Conservation (phyloP, 495 filamentous ascomycete genomes). For the Trichoderma asperelloides region DNA sequence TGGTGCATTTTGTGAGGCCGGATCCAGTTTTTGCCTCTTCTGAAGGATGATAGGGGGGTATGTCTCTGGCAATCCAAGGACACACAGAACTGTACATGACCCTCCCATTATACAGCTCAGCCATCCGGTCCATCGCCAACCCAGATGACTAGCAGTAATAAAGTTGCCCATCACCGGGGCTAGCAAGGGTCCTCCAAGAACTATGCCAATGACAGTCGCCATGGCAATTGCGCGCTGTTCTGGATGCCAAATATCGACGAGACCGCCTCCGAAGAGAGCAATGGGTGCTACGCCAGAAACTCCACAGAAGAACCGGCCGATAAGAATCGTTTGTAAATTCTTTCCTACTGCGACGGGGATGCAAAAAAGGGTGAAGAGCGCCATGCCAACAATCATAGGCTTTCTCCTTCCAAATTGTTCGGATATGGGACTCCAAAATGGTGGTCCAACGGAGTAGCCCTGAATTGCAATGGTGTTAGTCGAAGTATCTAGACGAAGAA, state of each 20-base stretch:
- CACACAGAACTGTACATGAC: slow-evolving; percentile 16
- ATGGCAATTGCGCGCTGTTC: slow-evolving; percentile 54
- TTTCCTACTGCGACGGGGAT: slow-evolving; percentile 53
- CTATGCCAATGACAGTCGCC: slow-evolving; percentile 41
- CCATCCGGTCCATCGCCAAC: slow-evolving; percentile 59
- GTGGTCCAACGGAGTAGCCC: slow-evolving; percentile 33
- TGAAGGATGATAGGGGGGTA: slow-evolving; percentile 46
- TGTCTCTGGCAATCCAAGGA: slow-evolving; percentile 45
- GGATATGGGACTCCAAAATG: slow-evolving; percentile 47
- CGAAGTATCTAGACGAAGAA: background rate
- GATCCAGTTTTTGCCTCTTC: slow-evolving; percentile 36
- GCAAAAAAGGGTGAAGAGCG: slow-evolving; percentile 50
- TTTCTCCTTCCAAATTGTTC: slow-evolving; percentile 49
- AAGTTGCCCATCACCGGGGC: slow-evolving; percentile 47
- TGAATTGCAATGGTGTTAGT: slow-evolving; percentile 7
- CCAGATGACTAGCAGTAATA: slow-evolving; percentile 25
- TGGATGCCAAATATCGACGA: slow-evolving; percentile 54
- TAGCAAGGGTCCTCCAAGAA: slow-evolving; percentile 49
- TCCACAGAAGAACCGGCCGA: slow-evolving; percentile 54
- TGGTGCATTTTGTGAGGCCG: background rate
- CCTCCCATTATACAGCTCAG: slow-evolving; percentile 38
- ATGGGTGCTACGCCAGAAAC: slow-evolving; percentile 56
- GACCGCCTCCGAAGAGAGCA: slow-evolving; percentile 49
- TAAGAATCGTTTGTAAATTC: slow-evolving; percentile 51
- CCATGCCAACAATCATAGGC: slow-evolving; percentile 48